phyloP scores from a whole-genome alignment of 805 yeast species.

The Pichia manshurica region DNA sequence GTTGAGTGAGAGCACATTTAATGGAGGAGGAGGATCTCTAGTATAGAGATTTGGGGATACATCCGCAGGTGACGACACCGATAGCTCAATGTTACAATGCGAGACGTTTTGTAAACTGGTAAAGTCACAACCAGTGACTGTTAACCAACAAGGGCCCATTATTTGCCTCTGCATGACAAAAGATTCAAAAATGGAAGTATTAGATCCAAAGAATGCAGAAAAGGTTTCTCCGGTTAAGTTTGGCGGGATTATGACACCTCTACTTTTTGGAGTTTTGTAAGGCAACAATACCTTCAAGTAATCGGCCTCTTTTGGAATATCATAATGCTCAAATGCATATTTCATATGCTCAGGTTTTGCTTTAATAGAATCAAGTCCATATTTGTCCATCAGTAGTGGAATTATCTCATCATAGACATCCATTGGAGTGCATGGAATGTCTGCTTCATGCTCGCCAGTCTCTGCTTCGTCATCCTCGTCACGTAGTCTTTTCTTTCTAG shows the following conservation, averaged over 20 bases:
- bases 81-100: conserved; percentile 75
- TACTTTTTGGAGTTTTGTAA: conserved; percentile 54
- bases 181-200: conserved; percentile 69
- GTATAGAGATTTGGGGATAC: conserved; percentile 40
- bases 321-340: conserved; percentile 84
- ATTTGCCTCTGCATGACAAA: conserved; percentile 76
- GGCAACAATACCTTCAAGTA: conserved; percentile 79
- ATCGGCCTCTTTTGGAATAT: conserved; percentile 71
- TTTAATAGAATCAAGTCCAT: conserved; percentile 54
- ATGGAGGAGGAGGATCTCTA: conserved; percentile 50
- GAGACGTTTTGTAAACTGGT: conserved; percentile 55
- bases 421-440: conserved; percentile 39
- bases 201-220: conserved; percentile 72
- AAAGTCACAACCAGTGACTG: conserved; percentile 60
- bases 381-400: conserved; percentile 56
- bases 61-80: conserved; percentile 43
- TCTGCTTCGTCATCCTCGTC: conserved; percentile 29
- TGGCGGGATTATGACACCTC: conserved; percentile 46
- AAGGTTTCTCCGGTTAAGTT: conserved; percentile 73
- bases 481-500: conserved; percentile 45
- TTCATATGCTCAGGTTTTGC: conserved; percentile 69
- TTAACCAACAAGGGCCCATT: conserved; percentile 98
- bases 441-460: conserved; percentile 14
- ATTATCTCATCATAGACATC: conserved; percentile 77
- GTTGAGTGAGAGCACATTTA: conserved; percentile 68